Evolutionary conservation across 495 filamentous ascomycete species (phyloP), one percentile per base, ranked within the genome.

Genomic region (Penicillium psychrofluorescens): DNA sequence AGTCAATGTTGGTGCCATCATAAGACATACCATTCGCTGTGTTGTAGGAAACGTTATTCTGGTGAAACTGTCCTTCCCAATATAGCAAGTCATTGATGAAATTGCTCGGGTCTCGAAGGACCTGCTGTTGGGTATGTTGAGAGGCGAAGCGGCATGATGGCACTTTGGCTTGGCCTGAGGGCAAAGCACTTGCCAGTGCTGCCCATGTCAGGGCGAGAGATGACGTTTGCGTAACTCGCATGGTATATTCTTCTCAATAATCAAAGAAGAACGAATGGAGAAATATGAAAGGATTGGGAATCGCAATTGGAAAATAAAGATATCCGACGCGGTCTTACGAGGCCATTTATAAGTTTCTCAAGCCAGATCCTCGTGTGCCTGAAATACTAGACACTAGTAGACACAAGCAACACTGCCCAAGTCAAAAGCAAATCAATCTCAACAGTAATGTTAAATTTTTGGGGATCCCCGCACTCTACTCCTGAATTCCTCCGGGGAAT

Each of bases 21-120:
- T 66, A 64, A 16, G 56, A 60, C 54, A 66, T 62, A 27, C 56
- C 63, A 43, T 66, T 66, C 6, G 36, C 46, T 9, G 44, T 46
- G 38, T 66, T 66, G 36, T 61, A 64, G 22, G 53, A 53, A 35
- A 66, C 45, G 33, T 62, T 58, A 39, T 62, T 60, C 36, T 60
- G 56, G 28, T 62, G 61, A 38, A 64, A 64, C 14, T 61, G 46
- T 29, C 61, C 61, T 37, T 66, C 63, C 59, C 61, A 66, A 36
- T 56, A 64, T 22, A 66, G 29, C 22, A 66, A 22, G 45, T 62
- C 56, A 13, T 50, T 46, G 16, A 59, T 49, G 39, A 62, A 64
- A 2, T 33, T 34, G 35, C 40, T 37, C 34, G 56, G 52, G 36
- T 63, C 35, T 2, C 38, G 29, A 8, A 64, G 45, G 29, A 66